Evolutionary conservation across 139 green algal genomes (phyloP).

Genomic region (Spirogloea muscicola): DNA sequence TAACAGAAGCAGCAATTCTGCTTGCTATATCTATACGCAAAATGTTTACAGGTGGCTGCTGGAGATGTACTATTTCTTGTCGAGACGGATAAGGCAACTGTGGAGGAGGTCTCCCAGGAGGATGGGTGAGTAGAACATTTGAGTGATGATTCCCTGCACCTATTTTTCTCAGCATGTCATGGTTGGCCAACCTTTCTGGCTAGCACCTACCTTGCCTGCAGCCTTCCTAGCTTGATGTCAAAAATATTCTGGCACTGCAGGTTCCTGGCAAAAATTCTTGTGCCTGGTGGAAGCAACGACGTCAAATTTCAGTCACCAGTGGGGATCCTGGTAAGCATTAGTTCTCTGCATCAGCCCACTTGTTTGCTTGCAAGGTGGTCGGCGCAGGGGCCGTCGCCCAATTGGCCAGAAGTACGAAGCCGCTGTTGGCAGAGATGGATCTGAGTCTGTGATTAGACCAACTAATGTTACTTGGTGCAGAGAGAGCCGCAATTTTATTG

Average conservation of each 20-base stretch:
- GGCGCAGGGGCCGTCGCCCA: too few species aligned
- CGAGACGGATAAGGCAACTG: constrained; percentile 54
- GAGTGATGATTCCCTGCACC: not conserved
- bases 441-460: too few species aligned
- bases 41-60: constrained; percentile 16
- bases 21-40: not conserved
- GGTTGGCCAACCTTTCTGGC: not conserved
- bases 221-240: not conserved
- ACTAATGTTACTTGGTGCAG: too few species aligned
- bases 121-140: constrained; percentile 42
- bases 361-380: too few species aligned
- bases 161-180: too few species aligned
- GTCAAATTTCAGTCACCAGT: constrained; percentile 41
- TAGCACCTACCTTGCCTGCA: not conserved
- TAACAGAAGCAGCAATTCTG: too few species aligned
- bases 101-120: constrained; percentile 51
- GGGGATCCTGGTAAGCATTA: constrained; percentile 39
- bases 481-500: too few species aligned
- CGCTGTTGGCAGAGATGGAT: too few species aligned
- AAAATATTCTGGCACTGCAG: constrained; percentile 13
- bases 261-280: constrained; percentile 50
- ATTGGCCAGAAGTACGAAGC: too few species aligned
- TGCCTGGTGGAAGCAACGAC: constrained; percentile 44
- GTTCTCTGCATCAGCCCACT: too few species aligned
- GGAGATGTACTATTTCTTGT: constrained; percentile 47